These are phyloP conservation scores for Escallonia herrerae DNA, from an alignment of 129 eudicot species.

Conservation along the genomic window DNA sequence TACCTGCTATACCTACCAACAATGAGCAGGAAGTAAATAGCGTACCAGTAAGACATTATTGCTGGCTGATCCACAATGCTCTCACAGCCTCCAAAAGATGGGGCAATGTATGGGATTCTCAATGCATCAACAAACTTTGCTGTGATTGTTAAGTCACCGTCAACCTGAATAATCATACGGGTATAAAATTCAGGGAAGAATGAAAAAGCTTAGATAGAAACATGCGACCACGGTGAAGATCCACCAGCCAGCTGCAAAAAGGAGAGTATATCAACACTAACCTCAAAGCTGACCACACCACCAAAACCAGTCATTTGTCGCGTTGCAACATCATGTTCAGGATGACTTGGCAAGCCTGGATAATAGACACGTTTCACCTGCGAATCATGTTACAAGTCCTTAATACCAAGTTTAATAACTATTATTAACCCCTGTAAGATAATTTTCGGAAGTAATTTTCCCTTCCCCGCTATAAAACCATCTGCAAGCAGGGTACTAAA, in stretches of 20 bases:
- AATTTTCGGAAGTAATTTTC: too few species aligned
- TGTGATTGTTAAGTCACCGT: slow-evolving; percentile 66
- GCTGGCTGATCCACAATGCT: slow-evolving; percentile 98
- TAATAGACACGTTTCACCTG: slow-evolving; percentile 92
- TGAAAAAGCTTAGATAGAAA: neutral
- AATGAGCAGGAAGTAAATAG: neutral
- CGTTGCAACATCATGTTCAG: slow-evolving; percentile 76
- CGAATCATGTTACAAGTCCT: slow-evolving; percentile 6
- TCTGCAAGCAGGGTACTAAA: too few species aligned
- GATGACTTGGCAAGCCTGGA: slow-evolving; percentile 90
- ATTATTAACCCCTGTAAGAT: too few species aligned
- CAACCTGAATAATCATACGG: slow-evolving; percentile 36
- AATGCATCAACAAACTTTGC: slow-evolving; percentile 64
- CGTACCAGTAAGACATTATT: slow-evolving; percentile 91
- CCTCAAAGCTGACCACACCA: slow-evolving; percentile 97
- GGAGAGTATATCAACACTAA: slow-evolving; percentile 15
- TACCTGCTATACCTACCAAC: neutral
- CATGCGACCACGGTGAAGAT: neutral
- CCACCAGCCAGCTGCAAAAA: neutral
- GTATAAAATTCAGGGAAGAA: neutral
- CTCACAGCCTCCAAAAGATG: slow-evolving; percentile 96
- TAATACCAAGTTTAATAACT: too few species aligned
- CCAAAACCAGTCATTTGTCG: slow-evolving; percentile 93
- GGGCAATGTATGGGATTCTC: slow-evolving; percentile 85
- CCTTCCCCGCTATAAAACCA: too few species aligned